Percentiles rank a stretch among this genome's conserved stretches.
These are phyloP conservation scores for Neurospora sp. DNA, from an alignment of 495 filamentous ascomycete genomes.

Conservation along the genomic window DNA sequence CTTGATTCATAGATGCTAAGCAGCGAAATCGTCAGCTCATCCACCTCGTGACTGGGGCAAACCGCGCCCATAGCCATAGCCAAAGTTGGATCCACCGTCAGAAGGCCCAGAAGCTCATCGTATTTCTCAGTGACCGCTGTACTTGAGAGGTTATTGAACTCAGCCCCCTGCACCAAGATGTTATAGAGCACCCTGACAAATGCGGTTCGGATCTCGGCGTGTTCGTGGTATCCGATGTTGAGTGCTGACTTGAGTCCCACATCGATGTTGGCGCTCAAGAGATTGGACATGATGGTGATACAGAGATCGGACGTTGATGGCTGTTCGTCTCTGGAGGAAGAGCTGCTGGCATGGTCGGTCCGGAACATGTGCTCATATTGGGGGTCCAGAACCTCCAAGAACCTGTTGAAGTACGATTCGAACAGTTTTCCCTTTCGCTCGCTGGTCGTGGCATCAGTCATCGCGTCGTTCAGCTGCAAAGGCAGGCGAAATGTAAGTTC, in stretches of 20 bases:
- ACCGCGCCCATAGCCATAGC: slow-evolving; percentile 51
- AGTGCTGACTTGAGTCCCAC: slow-evolving; percentile 56
- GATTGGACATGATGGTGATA: slow-evolving; percentile 54
- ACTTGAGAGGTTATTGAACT: slow-evolving; percentile 56
- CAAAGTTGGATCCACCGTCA: slow-evolving; percentile 48
- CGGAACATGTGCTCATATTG: slow-evolving; percentile 37
- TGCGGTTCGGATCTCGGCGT: slow-evolving; percentile 54
- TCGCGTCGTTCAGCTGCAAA: slow-evolving; percentile 51
- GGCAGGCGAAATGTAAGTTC: slow-evolving; percentile 54
- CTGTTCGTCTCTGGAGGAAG: slow-evolving; percentile 31
- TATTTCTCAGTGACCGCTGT: slow-evolving; percentile 56
- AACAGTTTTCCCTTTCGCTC: slow-evolving; percentile 57
- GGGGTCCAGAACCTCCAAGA: slow-evolving; percentile 49
- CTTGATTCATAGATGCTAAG: slow-evolving; percentile 58
- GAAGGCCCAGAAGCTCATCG: slow-evolving; percentile 47
- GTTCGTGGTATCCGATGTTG: slow-evolving; percentile 56
- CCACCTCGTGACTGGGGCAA: slow-evolving; percentile 54
- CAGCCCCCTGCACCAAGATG: slow-evolving; percentile 55
- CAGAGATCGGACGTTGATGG: slow-evolving; percentile 46
- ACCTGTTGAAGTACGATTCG: slow-evolving; percentile 54
- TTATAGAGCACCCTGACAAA: slow-evolving; percentile 59
- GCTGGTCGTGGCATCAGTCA: slow-evolving; percentile 49
- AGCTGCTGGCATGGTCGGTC: slow-evolving; percentile 26
- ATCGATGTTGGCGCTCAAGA: slow-evolving; percentile 58
- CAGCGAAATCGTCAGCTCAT: slow-evolving; percentile 53